Evolutionary conservation across 495 filamentous ascomycete species (phyloP).

Genomic region (Staphylotrichum longicolle): DNA sequence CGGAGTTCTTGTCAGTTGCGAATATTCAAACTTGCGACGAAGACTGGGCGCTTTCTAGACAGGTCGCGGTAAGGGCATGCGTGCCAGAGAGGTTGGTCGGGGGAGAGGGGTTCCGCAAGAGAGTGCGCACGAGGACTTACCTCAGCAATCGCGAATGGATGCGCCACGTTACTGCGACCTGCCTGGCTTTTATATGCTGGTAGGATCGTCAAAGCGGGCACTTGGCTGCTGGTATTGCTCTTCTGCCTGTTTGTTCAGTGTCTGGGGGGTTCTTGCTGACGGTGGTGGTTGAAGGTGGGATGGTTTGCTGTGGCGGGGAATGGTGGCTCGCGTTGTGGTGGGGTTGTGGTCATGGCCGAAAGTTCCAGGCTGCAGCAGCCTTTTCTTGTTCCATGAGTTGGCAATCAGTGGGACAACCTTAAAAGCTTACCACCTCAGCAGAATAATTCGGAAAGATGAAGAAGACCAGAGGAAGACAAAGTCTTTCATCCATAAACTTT

Average conservation of each 20-base stretch:
- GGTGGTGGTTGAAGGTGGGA: constrained; percentile 1
- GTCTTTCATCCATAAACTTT: too few species aligned
- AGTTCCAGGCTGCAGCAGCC: constrained; percentile 6
- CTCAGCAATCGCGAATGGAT: background rate
- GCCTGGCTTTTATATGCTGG: background rate
- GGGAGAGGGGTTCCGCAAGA: background rate
- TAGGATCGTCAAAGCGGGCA: background rate
- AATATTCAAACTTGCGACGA: too few species aligned
- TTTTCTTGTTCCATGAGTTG: background rate
- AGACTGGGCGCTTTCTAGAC: background rate
- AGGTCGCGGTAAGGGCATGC: background rate
- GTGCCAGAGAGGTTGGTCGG: background rate
- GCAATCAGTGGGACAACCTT: too few species aligned
- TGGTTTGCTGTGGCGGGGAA: constrained; percentile 12
- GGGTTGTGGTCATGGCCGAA: constrained; percentile 4
- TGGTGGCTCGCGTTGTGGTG: constrained; percentile 9
- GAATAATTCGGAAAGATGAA: too few species aligned
- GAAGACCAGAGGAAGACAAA: too few species aligned
- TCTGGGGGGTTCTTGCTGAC: background rate
- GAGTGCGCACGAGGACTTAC: background rate
- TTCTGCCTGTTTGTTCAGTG: background rate
- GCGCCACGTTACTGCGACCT: background rate
- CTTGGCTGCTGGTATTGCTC: background rate
- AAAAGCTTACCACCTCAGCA: too few species aligned
- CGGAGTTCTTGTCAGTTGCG: too few species aligned